Base-by-base conservation (phyloP, 2,329 filamentous ascomycete species). In the Metarhizium sp. region DNA sequence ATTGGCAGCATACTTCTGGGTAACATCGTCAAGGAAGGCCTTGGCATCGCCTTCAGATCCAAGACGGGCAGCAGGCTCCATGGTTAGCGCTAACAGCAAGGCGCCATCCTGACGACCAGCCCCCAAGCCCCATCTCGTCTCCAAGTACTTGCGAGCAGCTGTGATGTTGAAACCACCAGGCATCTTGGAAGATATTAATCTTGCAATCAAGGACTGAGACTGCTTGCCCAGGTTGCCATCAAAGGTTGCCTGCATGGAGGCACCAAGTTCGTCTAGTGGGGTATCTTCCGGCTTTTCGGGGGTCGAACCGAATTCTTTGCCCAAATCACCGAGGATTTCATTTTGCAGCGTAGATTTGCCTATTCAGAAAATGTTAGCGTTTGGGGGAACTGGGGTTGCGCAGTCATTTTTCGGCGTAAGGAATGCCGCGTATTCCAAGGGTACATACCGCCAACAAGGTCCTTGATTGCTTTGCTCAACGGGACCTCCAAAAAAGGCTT, bases 81-180 rank as follows among this genome's bases (percentile, higher is more conserved):
- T 90, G 13, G 94, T 99, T 59, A 99, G 81, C 59, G 88, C 92
- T 57, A 97, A 76, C 56, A 97, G 77, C 58, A 99, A 78, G 51
- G 89, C 89, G 64, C 92, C 91, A 69, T 99, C 94, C 70, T 99
- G 94, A 66, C 94, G 82, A 32, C 94, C 94, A 29, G 86, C 69
- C 4, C 80, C 90, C 56, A 99, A 77, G 55, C 94, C 94, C 91
- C 92, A 99, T 71, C 90, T 83, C 16, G 88, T 90, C 75, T 96
- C 92, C 48, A 99, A 77, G 68, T 99, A 95, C 75, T 99, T 99
- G 66, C 94, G 84, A 50, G 95, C 90, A 13, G 90, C 81, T 67
- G 92, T 97, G 71, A 97, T 97, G 72, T 97, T 99, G 83, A 99
- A 99, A 59, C 94, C 94, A 76, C 92, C 94, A 50, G 94, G 94